phyloP scores from a whole-genome alignment of 2,329 filamentous ascomycete genomes.

The Apiospora malaysiana region DNA sequence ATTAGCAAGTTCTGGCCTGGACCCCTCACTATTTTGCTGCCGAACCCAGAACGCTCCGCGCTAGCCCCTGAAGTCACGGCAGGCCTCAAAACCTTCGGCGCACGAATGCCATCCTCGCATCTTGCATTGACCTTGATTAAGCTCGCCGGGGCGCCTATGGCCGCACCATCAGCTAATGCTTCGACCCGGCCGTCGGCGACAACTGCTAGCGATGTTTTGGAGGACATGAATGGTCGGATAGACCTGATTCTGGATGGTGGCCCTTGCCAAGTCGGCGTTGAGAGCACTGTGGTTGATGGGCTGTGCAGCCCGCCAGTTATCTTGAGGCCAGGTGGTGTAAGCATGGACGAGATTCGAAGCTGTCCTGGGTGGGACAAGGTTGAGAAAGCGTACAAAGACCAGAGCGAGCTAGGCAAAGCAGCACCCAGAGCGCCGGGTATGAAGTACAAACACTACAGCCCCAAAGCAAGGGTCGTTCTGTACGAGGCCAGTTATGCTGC shows the following conservation, averaged over 20 bases:
- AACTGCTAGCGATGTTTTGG: constrained; percentile 83
- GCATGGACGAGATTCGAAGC: constrained; percentile 75
- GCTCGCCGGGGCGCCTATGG: constrained; percentile 77
- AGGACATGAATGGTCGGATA: constrained; percentile 84
- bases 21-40: constrained; percentile 87
- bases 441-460: constrained; percentile 99
- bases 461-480: constrained; percentile 82
- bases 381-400: constrained; percentile 79
- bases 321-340: constrained; percentile 84
- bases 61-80: constrained; percentile 94
- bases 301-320: constrained; percentile 81
- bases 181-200: constrained; percentile 94
- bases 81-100: constrained; percentile 83
- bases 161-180: constrained; percentile 92
- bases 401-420: constrained; percentile 66
- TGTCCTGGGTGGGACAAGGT: constrained; percentile 84
- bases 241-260: constrained; percentile 90
- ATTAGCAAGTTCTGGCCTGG: constrained; percentile 93
- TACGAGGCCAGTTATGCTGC: constrained; percentile 65
- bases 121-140: constrained; percentile 90
- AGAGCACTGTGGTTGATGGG: constrained; percentile 96
- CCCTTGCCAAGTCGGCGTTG: constrained; percentile 84
- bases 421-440: constrained; percentile 89
- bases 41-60: constrained; percentile 70
- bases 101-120: constrained; percentile 83